Conservation (phyloP, 345 rosid species). For the Acer negundo region DNA sequence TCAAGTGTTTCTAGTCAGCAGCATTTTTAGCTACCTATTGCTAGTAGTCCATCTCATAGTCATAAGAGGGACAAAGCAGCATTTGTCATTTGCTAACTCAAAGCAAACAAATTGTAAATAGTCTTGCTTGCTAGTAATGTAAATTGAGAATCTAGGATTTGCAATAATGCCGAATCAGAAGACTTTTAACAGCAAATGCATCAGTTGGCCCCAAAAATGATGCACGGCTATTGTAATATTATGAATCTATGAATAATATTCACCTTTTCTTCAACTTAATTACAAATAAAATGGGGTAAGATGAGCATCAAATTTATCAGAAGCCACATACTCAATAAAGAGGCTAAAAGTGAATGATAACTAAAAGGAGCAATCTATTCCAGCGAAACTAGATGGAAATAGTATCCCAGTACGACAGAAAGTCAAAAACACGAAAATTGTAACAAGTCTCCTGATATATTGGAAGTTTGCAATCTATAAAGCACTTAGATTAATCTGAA, state of each 20-base stretch:
- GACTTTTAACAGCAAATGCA: not conserved
- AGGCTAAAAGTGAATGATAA: not conserved
- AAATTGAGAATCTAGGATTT: not conserved
- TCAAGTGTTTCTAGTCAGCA: slow-evolving; percentile 6
- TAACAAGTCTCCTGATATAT: not conserved
- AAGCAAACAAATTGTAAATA: too few relatives aligned
- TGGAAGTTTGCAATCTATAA: not conserved
- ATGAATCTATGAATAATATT: not conserved
- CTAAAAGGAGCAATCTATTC: not conserved
- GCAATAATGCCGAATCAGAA: not conserved
- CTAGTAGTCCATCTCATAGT: not conserved
- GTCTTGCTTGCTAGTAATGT: not conserved
- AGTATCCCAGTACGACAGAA: not conserved
- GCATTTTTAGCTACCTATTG: not conserved
- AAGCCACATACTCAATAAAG: not conserved
- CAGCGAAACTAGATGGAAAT: not conserved
- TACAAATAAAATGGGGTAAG: not conserved
- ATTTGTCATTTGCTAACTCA: not conserved
- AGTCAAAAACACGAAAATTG: not conserved
- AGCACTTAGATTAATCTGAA: too few relatives aligned
- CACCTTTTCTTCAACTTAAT: not conserved
- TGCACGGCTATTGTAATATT: not conserved
- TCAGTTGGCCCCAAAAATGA: not conserved
- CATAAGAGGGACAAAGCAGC: not conserved
- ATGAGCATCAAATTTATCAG: slow-evolving; percentile 2